Evolutionary conservation across 1,284 basidiomycete genomes (phyloP).

Genomic region (Rhodofomes roseus): DNA sequence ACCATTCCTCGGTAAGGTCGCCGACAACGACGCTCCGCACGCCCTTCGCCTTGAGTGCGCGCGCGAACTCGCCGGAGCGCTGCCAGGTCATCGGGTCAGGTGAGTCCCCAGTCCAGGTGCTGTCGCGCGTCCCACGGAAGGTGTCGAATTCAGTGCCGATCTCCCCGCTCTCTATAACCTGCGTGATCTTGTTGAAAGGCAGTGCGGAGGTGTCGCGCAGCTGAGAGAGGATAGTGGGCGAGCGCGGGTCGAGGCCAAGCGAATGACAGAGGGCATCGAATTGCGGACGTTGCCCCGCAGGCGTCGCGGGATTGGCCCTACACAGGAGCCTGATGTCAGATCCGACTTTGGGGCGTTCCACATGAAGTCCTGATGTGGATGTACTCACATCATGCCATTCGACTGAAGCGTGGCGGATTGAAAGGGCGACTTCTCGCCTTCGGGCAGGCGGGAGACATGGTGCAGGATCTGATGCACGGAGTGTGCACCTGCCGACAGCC

Average conservation of each 20-base stretch:
- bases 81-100: slow-evolving; percentile 68
- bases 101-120: slow-evolving; percentile 46
- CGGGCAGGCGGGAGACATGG: slow-evolving; percentile 59
- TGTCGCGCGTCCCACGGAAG: slow-evolving; percentile 64
- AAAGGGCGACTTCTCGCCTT: slow-evolving; percentile 57
- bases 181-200: slow-evolving; percentile 46
- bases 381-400: slow-evolving; percentile 63
- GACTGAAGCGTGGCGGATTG: slow-evolving; percentile 64
- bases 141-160: slow-evolving; percentile 52
- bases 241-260: slow-evolving; percentile 51
- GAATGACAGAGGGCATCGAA: slow-evolving; percentile 56
- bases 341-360: neutral
- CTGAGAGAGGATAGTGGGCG: slow-evolving; percentile 41
- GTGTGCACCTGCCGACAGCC: slow-evolving; percentile 73
- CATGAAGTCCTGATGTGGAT: too few relatives aligned
- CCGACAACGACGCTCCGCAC: slow-evolving; percentile 60
- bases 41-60: slow-evolving; percentile 51
- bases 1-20: slow-evolving; percentile 74
- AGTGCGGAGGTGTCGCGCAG: slow-evolving; percentile 37
- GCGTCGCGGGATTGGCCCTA: slow-evolving; percentile 52
- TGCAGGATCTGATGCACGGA: slow-evolving; percentile 74
- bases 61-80: slow-evolving; percentile 54
- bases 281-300: slow-evolving; percentile 53
- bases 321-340: neutral
- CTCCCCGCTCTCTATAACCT: slow-evolving; percentile 53